A percentile compares a stretch with the other conserved stretches of the same genome.
phyloP scores from a whole-genome alignment of 2,329 filamentous ascomycete species.

The Venturia pyrina region DNA sequence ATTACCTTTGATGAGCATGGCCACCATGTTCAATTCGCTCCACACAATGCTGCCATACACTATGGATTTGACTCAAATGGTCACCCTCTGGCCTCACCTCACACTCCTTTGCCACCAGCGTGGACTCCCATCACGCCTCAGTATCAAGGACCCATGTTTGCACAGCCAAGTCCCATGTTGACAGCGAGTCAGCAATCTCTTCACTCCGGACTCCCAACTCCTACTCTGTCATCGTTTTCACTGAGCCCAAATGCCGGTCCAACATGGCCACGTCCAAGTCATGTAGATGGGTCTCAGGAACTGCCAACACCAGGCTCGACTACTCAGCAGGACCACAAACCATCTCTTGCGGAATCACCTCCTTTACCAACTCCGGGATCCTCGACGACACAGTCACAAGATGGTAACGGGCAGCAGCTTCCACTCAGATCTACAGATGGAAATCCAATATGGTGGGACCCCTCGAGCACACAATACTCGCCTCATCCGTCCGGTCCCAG shows the following conservation, averaged over 20 bases:
- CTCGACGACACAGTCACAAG: neutral
- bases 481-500: neutral
- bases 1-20: neutral
- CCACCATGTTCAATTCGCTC: neutral
- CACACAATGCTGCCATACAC: neutral
- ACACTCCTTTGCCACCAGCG: conserved; percentile 5
- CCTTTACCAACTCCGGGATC: neutral
- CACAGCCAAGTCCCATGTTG: neutral
- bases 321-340: neutral
- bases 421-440: neutral
- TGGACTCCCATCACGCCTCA: conserved; percentile 10
- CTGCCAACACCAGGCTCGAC: neutral
- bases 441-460: neutral
- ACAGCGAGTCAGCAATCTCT: neutral
- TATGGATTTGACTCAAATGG: neutral
- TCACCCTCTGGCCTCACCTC: conserved; percentile 3
- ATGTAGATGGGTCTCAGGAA: neutral
- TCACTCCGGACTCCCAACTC: neutral
- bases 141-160: neutral
- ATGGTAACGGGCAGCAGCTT: neutral
- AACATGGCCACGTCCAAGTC: neutral
- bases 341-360: neutral
- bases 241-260: neutral
- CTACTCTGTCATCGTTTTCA: neutral
- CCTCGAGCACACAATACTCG: neutral